These are phyloP conservation scores for Urochloa ruziziensis DNA, from an alignment of 176 grass and related monocot species.

Conservation along the genomic window DNA sequence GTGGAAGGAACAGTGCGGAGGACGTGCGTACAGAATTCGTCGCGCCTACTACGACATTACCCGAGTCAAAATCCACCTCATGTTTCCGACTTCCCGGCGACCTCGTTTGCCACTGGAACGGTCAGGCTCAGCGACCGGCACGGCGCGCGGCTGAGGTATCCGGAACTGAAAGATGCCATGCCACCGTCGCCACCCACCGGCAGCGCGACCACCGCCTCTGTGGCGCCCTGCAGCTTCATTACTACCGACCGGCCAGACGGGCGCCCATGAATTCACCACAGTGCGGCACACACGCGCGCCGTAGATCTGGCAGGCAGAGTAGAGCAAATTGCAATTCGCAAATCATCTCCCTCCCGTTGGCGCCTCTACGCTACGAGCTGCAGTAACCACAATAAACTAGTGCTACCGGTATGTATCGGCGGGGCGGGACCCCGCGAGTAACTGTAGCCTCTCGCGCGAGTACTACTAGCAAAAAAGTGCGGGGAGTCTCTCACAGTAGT, in stretches of 20 bases:
- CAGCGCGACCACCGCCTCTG: constrained; percentile 3
- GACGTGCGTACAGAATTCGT: too few relatives aligned
- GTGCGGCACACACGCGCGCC: constrained; percentile 1
- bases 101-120: too few relatives aligned
- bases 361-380: neutral
- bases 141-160: neutral
- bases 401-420: neutral
- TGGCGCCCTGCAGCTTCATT: neutral
- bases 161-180: neutral
- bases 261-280: constrained; percentile 38
- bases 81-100: too few relatives aligned
- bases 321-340: too few relatives aligned
- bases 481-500: neutral
- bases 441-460: neutral
- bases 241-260: neutral
- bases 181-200: constrained; percentile 11
- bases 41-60: too few relatives aligned
- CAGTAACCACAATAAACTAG: constrained; percentile 8
- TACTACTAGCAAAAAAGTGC: neutral
- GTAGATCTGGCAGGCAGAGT: constrained; percentile 9
- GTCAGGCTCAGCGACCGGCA: neutral
- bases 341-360: constrained; percentile 17
- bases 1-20: too few relatives aligned
- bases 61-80: too few relatives aligned
- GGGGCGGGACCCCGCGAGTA: neutral